Conservation (phyloP, 257 asterid genomes). For the Apocynum venetum region DNA sequence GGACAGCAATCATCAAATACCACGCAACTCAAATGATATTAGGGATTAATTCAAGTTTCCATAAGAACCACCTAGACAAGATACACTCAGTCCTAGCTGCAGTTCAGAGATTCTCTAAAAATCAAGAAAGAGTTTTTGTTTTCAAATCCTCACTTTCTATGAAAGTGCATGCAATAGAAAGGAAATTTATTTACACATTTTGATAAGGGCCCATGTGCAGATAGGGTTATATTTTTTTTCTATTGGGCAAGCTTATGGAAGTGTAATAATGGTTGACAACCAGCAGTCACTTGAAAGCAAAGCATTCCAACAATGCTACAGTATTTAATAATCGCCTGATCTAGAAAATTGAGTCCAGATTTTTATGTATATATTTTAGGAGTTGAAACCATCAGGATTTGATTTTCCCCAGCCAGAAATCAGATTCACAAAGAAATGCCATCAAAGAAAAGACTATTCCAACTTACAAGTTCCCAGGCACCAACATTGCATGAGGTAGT, state of each 20-base stretch:
- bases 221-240: not conserved
- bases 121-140: not conserved
- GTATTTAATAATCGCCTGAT: not conserved
- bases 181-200: not conserved
- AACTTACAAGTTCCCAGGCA: constrained; percentile 79
- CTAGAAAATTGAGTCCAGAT: not conserved
- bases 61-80: not conserved
- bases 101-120: not conserved
- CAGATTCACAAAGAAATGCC: not conserved
- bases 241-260: not conserved
- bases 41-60: not conserved
- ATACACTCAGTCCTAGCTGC: not conserved
- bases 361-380: not conserved
- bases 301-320: not conserved
- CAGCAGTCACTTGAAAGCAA: not conserved
- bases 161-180: not conserved
- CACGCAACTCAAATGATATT: not conserved
- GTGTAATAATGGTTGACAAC: not conserved
- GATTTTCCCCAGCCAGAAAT: not conserved
- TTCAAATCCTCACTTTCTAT: not conserved
- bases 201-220: too few species aligned
- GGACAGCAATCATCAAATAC: not conserved
- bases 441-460: not conserved
- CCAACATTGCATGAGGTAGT: constrained; percentile 41
- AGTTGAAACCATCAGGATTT: not conserved